Evolutionary conservation across 164 flowering plant genomes (phyloP).

Genomic region (Vitis vinifera): DNA sequence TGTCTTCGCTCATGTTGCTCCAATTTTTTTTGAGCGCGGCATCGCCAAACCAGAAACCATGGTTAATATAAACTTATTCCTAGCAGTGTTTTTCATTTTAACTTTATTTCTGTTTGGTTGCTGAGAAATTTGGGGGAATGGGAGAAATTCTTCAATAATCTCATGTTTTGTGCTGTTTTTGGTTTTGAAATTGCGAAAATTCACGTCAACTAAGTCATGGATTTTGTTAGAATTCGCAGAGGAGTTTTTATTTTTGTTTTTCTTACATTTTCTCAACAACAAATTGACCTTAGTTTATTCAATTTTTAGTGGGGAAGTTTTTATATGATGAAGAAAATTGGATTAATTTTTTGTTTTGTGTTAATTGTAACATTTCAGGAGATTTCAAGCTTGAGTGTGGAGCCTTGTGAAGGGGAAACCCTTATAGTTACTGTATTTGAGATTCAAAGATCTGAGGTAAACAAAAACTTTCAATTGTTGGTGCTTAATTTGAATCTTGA

Average conservation of each 20-base stretch:
- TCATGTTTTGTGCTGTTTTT: no score
- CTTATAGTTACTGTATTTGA: conserved; percentile 84
- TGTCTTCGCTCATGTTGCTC: conserved; percentile 82
- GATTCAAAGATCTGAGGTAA: conserved; percentile 75
- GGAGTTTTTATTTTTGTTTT: background rate
- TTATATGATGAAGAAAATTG: background rate
- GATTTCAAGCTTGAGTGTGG: conserved; percentile 91
- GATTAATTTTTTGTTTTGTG: background rate
- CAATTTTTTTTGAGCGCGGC: conserved; percentile 89
- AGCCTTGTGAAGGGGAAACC: conserved; percentile 86
- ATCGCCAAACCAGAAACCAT: conserved; percentile 66
- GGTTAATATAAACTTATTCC: conserved; percentile 12
- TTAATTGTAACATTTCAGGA: conserved; percentile 49
- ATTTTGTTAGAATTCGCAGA: no score
- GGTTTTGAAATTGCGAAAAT: no score
- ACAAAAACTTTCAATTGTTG: background rate
- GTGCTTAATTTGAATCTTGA: background rate
- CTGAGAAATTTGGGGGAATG: no score
- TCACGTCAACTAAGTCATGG: no score
- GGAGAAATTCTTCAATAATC: no score
- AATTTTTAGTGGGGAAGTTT: background rate
- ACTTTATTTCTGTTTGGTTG: no score
- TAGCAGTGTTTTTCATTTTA: no score
- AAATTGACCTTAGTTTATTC: background rate
- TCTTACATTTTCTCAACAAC: background rate